Conservation (phyloP, 2,329 filamentous ascomycete species). For the Cercospora beticola region DNA sequence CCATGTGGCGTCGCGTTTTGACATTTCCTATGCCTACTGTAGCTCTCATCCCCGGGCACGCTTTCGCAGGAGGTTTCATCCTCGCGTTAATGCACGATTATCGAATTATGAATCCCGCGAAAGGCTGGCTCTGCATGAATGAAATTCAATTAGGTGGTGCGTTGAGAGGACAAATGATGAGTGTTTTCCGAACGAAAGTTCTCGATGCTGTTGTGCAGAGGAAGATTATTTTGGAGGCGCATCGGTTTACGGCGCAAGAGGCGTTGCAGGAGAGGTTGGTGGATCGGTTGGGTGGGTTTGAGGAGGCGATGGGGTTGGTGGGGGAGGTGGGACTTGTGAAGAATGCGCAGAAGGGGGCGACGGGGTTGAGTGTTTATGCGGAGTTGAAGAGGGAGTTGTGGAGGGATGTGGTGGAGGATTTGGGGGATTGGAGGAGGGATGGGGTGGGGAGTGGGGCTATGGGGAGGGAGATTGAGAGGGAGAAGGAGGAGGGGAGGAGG, state of each 20-base stretch:
- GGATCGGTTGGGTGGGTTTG: constrained; percentile 64
- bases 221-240: constrained; percentile 69
- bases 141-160: constrained; percentile 77
- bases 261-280: constrained; percentile 67
- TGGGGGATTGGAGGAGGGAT: constrained; percentile 54
- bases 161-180: constrained; percentile 71
- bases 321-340: constrained; percentile 57
- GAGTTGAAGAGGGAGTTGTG: constrained; percentile 75
- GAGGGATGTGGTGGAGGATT: constrained; percentile 59
- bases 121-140: constrained; percentile 77
- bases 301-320: constrained; percentile 63
- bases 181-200: constrained; percentile 71
- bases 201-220: constrained; percentile 54
- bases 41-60: constrained; percentile 76
- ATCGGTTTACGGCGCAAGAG: constrained; percentile 62
- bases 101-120: constrained; percentile 68
- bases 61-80: constrained; percentile 81
- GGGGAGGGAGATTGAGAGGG: constrained; percentile 44
- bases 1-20: constrained; percentile 63
- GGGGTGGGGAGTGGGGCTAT: constrained; percentile 50
- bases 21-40: constrained; percentile 80
- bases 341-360: constrained; percentile 50
- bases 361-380: constrained; percentile 65
- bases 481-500: constrained; percentile 22
- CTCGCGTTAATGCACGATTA: constrained; percentile 80